Base-by-base conservation (phyloP, 208 protist species). In the Vickermania ingenoplastis region DNA sequence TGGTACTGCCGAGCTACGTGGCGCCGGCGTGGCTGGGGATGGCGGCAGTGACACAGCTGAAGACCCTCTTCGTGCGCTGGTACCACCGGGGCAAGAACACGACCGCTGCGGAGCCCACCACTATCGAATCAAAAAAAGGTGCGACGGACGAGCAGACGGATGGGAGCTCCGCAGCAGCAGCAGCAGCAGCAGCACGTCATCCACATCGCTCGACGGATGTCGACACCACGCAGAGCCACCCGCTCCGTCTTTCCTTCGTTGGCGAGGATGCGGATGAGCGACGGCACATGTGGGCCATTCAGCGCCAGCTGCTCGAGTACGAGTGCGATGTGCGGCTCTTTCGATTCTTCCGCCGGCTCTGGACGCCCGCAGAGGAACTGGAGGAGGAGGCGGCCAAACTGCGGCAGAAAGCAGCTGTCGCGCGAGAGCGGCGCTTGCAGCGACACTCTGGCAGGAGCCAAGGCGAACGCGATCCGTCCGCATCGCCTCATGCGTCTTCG, bases 261-360 rank as follows among this genome's bases (percentile, higher is more conserved):
- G 71, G 82, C 48, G 75, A 81, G 2, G 82, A 91, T 48, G 69
- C 64, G 27, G 84, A 88, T 56, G 87, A 91, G 59, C 63, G 72
- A 59, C 71, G 69, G 2, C 66, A 80, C 30, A 77, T 83, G 61
- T 94, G 87, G 87, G 62, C 75, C 28, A 78, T 63, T 24, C 82
- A 90, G 62, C 91, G 91, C 63, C 75, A 75, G 24, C 77, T 79
- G 5, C 61, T 94, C 0, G 87, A 94, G 45, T 94, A 90, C 59
- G 87, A 94, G 67, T 94, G 83, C 54, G 86, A 90, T 59, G 67
- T 91, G 17, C 83, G 83, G 22, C 64, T 94, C 13, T 76, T 90
- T 45, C 58, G 67, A n/a, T 75, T 85, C 41, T 51, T 91, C 2
- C 59, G 55, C 13, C 53, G 60, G 24, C 61, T 86, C 1, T 81